Base-by-base conservation (phyloP, 257 asterid species). In the Forsythia suspensa region DNA sequence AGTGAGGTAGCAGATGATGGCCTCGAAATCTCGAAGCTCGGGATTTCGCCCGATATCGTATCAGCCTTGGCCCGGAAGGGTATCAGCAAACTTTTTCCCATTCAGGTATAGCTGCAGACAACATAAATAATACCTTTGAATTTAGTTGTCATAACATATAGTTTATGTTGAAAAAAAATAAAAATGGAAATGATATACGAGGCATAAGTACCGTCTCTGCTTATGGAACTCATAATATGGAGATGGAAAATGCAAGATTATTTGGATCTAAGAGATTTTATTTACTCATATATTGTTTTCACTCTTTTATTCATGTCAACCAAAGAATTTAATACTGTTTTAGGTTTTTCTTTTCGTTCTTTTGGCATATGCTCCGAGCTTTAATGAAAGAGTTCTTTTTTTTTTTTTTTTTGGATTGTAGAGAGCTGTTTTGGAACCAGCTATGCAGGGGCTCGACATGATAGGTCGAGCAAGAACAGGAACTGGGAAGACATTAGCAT, bases 391-490 rank as follows among this genome's bases (percentile, higher is more conserved):
- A 34, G 13, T 10, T 52, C 34, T 1, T 76, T n/a, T 65, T 69
- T 73, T 20, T 10, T 52, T 1, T 1, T 76, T n/a, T 65, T 69
- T 73, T 20, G 73, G 63, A 76, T 72, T 80, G 69, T 84, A 91
- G 95, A 87, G 84, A 77, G 99, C 92, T 66, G 96, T 89, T 74
- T 68, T 95, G 73, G 92, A 90, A 77, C 99, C 99, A 4, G 99
- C 98, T 29, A 92, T 93, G 98, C 87, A 89, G 82, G 99, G 99
- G 11, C 91, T 90, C 3, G 98, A 95, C 78, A 89, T 95, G 98
- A 95, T 95, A 59, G 97, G 98, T 76, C 89, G 99, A 48, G 99
- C 98, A 74, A 87, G 96, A 83, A 93, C 98, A 0, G 99, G 98
- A 79, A 95, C 99, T 0, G 99, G 98, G 84, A 95, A 95, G 88